These are phyloP conservation scores for Mucor sp. DNA, from an alignment of 371 early-diverging fungal species.

Conservation along the genomic window DNA sequence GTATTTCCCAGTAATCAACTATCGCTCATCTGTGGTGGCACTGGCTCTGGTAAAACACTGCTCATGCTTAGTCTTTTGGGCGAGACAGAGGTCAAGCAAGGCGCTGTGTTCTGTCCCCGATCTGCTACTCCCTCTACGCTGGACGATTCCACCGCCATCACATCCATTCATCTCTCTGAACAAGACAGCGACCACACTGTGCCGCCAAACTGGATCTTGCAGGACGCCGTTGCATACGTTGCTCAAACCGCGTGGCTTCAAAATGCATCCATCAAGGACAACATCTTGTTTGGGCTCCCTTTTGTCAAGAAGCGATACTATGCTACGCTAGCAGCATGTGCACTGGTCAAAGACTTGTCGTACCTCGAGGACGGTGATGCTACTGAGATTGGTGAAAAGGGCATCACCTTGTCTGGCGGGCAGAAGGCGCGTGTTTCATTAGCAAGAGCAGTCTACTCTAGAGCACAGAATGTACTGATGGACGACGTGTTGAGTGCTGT, in stretches of 20 bases:
- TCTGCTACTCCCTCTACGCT: slow-evolving; percentile 9
- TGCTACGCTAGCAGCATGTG: slow-evolving; percentile 66
- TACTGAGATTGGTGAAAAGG: slow-evolving; percentile 93
- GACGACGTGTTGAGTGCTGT: slow-evolving; percentile 86
- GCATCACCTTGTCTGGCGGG: slow-evolving; percentile 77
- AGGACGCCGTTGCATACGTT: slow-evolving; percentile 30
- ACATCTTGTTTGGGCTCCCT: slow-evolving; percentile 56
- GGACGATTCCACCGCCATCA: background rate
- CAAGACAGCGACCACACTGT: slow-evolving; percentile 3
- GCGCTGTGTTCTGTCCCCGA: slow-evolving; percentile 14
- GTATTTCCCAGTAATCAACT: slow-evolving; percentile 58
- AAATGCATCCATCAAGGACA: slow-evolving; percentile 76
- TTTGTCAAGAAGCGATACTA: slow-evolving; percentile 49
- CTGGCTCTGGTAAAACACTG: slow-evolving; percentile 70
- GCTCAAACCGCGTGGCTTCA: slow-evolving; percentile 79
- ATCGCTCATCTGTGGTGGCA: slow-evolving; percentile 60
- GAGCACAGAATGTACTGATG: slow-evolving; percentile 71
- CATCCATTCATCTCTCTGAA: slow-evolving; percentile 10
- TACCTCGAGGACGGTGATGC: slow-evolving; percentile 81
- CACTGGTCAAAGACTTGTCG: slow-evolving; percentile 49
- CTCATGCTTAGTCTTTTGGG: slow-evolving; percentile 67
- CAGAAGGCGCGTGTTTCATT: slow-evolving; percentile 82
- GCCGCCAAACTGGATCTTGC: slow-evolving; percentile 22
- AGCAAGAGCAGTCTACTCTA: slow-evolving; percentile 85
- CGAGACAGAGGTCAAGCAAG: slow-evolving; percentile 17